Base-by-base conservation (phyloP, 805 yeast species). In the Saccharomycodes ludwigii region DNA sequence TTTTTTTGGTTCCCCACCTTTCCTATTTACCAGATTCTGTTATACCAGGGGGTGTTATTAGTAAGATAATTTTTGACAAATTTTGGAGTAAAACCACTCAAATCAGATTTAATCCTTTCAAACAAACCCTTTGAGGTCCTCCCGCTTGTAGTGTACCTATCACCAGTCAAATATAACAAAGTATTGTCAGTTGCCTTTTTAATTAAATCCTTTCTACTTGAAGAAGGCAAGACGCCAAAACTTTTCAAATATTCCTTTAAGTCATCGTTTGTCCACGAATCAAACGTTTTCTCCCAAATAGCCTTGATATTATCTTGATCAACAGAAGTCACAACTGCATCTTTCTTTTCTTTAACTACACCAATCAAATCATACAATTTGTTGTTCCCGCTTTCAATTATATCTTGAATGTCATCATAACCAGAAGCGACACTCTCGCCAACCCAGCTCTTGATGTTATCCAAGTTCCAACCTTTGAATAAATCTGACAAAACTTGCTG, bases 231-330 rank as follows among this genome's bases (percentile, higher is more conserved):
- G 24, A 54, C 43, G n/a, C 72, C 72, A 44, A 59, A 66, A 3
- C 61, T 51, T 12, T 50, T 46, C 35, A 68, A 43, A 40, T 66
- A 68, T 11, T 54, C 38, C 27, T 40, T 51, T 34, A 68, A 46
- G 34, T 68, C 73, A 16, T 57, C 57, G 12, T 51, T 52, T 2
- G 67, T 53, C 66, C 68, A 66, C 7, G 57, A 44, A 18, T 58
- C 50, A 33, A 65, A 54, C 12, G 58, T 41, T 2, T 42, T 36
- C 5, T 42, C 39, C 43, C 53, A 43, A 9, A 38, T 43, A 18
- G 42, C 41, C n/a, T 36, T 40, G 17, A 37, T 30, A 10, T 33
- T 33, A 3, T 34, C 13, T 6, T 18, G 27, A 8, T 29, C 23
- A 16, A 37, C 43, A 18, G 21, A 33, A 16, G 32, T 29, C 3